Evolutionary conservation across 257 asterid species (phyloP).

Genomic region (Mentha longifolia): DNA sequence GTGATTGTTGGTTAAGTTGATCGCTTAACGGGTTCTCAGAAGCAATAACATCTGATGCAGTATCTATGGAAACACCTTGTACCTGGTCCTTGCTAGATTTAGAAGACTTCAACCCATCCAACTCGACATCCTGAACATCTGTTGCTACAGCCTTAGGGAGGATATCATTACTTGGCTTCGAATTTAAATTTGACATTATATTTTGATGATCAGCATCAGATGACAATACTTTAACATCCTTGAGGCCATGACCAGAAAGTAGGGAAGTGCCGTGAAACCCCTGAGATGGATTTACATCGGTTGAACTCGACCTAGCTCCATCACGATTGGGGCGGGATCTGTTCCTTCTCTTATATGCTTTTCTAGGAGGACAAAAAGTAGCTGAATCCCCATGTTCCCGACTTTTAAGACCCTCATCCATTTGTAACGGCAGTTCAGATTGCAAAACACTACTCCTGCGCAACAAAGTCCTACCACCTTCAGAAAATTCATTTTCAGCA

Average conservation of each 20-base stretch:
- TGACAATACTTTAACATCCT: constrained; percentile 46
- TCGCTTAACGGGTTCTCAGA: constrained; percentile 40
- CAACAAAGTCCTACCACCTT: constrained; percentile 55
- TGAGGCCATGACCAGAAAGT: constrained; percentile 50
- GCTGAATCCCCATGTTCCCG: constrained; percentile 61
- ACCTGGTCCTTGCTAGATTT: constrained; percentile 46
- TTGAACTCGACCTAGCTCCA: constrained; percentile 61
- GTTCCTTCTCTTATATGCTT: constrained; percentile 74
- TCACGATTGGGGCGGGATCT: constrained; percentile 73
- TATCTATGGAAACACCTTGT: constrained; percentile 36
- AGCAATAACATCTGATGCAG: constrained; percentile 44
- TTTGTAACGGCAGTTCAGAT: constrained; percentile 49
- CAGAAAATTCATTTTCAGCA: constrained; percentile 65
- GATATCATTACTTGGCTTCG: constrained; percentile 46
- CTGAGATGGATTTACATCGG: constrained; percentile 57
- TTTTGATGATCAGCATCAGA: constrained; percentile 50
- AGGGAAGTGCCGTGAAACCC: constrained; percentile 57
- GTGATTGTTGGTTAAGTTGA: constrained; percentile 47
- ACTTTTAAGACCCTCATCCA: constrained; percentile 48
- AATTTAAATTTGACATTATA: constrained; percentile 35
- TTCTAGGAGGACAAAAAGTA: constrained; percentile 59
- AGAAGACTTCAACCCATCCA: constrained; percentile 45
- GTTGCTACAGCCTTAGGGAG: constrained; percentile 40
- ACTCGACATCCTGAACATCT: constrained; percentile 44
- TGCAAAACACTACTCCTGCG: constrained; percentile 46